Conservation (phyloP, 2,329 filamentous ascomycete genomes). For the Ceratocystis cubensis region DNA sequence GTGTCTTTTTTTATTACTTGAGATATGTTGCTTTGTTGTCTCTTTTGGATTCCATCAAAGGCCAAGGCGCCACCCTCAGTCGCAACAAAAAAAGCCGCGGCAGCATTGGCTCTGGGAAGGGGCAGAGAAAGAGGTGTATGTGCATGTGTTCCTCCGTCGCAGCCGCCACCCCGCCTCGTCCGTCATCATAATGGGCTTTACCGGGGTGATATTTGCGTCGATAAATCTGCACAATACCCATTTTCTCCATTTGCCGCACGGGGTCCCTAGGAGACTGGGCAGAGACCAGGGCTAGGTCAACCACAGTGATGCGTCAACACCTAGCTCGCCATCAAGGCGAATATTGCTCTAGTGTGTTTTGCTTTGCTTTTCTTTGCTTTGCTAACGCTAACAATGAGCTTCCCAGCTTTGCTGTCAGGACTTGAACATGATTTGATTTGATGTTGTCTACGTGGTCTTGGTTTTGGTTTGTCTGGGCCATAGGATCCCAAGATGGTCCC, state of each 20-base stretch:
- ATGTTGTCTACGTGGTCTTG: not conserved
- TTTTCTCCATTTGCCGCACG: not conserved
- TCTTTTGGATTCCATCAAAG: too few species aligned
- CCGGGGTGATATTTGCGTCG: not conserved
- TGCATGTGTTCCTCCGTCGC: not conserved
- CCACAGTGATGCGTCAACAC: too few species aligned
- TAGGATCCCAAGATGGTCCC: not conserved
- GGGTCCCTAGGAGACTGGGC: not conserved
- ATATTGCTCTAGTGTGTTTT: too few species aligned
- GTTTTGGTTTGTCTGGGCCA: not conserved
- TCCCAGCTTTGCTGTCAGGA: not conserved
- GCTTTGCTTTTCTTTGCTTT: too few species aligned
- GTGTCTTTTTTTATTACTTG: too few species aligned
- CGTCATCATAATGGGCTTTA: not conserved
- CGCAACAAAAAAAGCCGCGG: not conserved
- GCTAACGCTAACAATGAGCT: not conserved
- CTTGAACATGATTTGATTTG: not conserved
- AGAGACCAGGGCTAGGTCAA: not conserved
- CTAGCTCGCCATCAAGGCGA: too few species aligned
- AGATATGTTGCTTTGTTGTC: too few species aligned
- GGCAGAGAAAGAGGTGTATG: not conserved
- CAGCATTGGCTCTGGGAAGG: not conserved
- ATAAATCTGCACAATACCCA: not conserved
- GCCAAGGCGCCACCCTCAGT: too few species aligned
- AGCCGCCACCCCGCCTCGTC: not conserved